phyloP scores from a whole-genome alignment of 1,139 yeast species.

The Meyerozyma guilliermondii region DNA sequence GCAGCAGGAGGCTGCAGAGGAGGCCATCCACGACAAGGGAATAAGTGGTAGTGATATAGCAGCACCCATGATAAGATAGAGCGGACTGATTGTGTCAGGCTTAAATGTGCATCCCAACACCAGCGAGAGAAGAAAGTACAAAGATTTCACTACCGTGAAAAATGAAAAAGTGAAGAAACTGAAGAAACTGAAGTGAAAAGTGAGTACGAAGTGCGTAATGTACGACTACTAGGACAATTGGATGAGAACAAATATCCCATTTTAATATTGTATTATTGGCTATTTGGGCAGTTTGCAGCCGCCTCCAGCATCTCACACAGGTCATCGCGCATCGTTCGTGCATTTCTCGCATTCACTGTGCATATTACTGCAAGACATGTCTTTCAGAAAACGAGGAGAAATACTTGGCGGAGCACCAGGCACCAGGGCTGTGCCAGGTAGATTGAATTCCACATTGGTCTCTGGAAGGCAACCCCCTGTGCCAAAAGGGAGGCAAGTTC shows the following conservation, averaged over 20 bases:
- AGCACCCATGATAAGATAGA: conserved; percentile 63
- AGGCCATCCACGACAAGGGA: conserved; percentile 34
- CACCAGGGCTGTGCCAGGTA: conserved; percentile 2
- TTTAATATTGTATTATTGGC: no score
- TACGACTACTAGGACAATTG: no score
- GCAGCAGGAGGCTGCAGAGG: conserved; percentile 71
- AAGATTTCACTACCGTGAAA: no score
- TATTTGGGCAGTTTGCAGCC: no score
- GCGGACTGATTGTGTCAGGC: not conserved
- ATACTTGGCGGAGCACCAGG: conserved; percentile 31
- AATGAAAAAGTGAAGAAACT: no score
- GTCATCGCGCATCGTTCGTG: conserved; percentile 8
- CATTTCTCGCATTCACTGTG: no score
- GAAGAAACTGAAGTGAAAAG: no score
- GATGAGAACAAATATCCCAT: no score
- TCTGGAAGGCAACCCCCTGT: conserved; percentile 9
- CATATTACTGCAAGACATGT: conserved; percentile 33
- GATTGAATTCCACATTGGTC: not conserved
- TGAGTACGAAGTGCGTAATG: no score
- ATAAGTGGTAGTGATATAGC: conserved; percentile 66
- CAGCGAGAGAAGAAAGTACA: not conserved
- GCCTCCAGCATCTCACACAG: conserved; percentile 1
- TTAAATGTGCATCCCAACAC: not conserved
- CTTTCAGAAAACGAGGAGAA: conserved; percentile 69
- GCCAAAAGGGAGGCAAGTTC: conserved; percentile 8